Evolutionary conservation across 768 basidiomycete genomes (phyloP).

Genomic region (Phylloporus scabripes): DNA sequence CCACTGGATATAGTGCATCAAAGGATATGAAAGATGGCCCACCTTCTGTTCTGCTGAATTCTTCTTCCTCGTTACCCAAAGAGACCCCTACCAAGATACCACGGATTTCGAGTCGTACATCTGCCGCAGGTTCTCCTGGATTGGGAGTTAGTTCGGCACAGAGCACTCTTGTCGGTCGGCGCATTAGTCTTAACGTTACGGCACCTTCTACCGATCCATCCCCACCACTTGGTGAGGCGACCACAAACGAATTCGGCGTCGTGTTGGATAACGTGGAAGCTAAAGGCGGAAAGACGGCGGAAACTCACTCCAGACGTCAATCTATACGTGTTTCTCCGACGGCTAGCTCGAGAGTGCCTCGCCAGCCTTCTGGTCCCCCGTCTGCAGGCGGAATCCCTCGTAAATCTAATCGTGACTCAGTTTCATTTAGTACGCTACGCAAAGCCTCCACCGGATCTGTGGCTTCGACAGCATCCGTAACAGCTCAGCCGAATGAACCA

Average conservation of each 20-base stretch:
- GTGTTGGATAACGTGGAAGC: conserved; percentile 61
- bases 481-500: conserved; percentile 37
- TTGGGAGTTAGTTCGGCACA: conserved; percentile 53
- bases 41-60: conserved; percentile 49
- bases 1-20: conserved; percentile 43
- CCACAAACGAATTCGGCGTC: conserved; percentile 75
- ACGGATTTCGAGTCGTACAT: conserved; percentile 81
- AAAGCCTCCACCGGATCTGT: conserved; percentile 82
- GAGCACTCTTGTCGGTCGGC: conserved; percentile 46
- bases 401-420: conserved; percentile 71
- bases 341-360: conserved; percentile 54
- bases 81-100: conserved; percentile 93
- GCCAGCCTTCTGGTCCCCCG: conserved; percentile 50
- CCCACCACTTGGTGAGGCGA: conserved; percentile 43
- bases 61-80: conserved; percentile 51
- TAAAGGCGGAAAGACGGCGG: conserved; percentile 37
- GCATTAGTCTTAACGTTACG: conserved; percentile 59
- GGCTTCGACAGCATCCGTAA: conserved; percentile 56
- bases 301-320: conserved; percentile 41
- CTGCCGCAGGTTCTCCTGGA: conserved; percentile 68
- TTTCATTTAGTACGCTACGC: conserved; percentile 70
- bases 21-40: conserved; percentile 56
- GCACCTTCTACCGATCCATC: conserved; percentile 61
- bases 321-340: conserved; percentile 66
- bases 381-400: conserved; percentile 48